These are phyloP conservation scores for Echria macrotheca DNA, from an alignment of 495 filamentous ascomycete species.

Conservation along the genomic window DNA sequence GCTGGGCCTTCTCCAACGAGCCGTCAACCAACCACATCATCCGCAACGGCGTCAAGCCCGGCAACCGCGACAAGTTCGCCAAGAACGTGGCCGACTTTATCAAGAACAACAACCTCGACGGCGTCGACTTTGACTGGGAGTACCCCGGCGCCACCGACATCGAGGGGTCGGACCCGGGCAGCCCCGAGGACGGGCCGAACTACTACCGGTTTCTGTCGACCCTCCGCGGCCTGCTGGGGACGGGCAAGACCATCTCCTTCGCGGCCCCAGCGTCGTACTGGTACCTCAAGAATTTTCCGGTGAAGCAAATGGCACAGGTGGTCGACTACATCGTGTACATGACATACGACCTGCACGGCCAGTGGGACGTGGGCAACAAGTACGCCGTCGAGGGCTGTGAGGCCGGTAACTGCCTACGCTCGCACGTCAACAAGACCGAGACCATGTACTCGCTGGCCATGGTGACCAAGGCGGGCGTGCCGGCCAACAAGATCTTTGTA, in stretches of 20 bases:
- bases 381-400: slow-evolving; percentile 26
- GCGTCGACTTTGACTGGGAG: slow-evolving; percentile 30
- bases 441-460: slow-evolving; percentile 35
- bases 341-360: slow-evolving; percentile 29
- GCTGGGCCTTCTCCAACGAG: slow-evolving; percentile 25
- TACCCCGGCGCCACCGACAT: slow-evolving; percentile 33
- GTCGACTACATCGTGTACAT: slow-evolving; percentile 31
- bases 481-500: slow-evolving; percentile 32
- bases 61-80: slow-evolving; percentile 19
- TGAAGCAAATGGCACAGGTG: slow-evolving; percentile 17
- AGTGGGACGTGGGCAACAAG: slow-evolving; percentile 14
- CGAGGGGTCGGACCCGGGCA: slow-evolving; percentile 19
- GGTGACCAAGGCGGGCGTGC: slow-evolving; percentile 47
- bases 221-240: slow-evolving; percentile 13
- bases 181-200: slow-evolving; percentile 13
- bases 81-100: slow-evolving; percentile 23
- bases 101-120: slow-evolving; percentile 22
- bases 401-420: slow-evolving; percentile 36
- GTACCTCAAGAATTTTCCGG: slow-evolving; percentile 18
- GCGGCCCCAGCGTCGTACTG: slow-evolving; percentile 26
- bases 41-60: slow-evolving; percentile 17
- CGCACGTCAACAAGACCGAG: slow-evolving; percentile 43
- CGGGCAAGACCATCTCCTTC: slow-evolving; percentile 23
- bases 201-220: slow-evolving; percentile 12
- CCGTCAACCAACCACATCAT: slow-evolving; percentile 22